Conservation (phyloP, 148 eudicot genomes). For the Pouteria glomerata region DNA sequence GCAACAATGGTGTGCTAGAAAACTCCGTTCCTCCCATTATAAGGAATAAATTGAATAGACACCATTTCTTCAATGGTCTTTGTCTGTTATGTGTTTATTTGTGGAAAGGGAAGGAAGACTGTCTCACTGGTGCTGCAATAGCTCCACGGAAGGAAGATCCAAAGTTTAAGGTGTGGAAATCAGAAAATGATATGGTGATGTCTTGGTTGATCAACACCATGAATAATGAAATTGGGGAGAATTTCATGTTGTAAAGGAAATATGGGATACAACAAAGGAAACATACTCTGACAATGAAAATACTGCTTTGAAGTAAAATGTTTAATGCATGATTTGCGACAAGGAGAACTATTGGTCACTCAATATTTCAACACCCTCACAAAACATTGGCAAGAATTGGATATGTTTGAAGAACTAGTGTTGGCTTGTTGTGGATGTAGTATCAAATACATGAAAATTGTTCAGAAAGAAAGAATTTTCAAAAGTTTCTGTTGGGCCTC, state of each 20-base stretch:
- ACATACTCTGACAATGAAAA: constrained; percentile 1
- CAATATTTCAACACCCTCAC: constrained; percentile 4
- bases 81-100: not conserved
- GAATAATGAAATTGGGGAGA: not conserved
- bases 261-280: not conserved
- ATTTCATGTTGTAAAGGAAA: not conserved
- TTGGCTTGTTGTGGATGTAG: not conserved
- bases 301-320: not conserved
- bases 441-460: not conserved
- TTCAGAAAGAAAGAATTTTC: not conserved
- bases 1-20: not conserved
- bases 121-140: not conserved
- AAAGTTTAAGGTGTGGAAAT: not conserved
- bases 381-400: not conserved
- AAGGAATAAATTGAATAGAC: not conserved
- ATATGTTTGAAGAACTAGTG: not conserved
- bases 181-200: constrained; percentile 5
- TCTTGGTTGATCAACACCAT: not conserved
- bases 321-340: not conserved
- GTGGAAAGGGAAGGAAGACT: constrained; percentile 2
- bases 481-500: not conserved
- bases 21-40: not conserved
- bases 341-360: constrained; percentile 2
- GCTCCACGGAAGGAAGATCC: not conserved
- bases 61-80: constrained; percentile 7